A percentile compares a stretch with the other conserved stretches of the same genome.
phyloP scores from a whole-genome alignment of 495 filamentous ascomycete species.

The Tuber umbilicatum region DNA sequence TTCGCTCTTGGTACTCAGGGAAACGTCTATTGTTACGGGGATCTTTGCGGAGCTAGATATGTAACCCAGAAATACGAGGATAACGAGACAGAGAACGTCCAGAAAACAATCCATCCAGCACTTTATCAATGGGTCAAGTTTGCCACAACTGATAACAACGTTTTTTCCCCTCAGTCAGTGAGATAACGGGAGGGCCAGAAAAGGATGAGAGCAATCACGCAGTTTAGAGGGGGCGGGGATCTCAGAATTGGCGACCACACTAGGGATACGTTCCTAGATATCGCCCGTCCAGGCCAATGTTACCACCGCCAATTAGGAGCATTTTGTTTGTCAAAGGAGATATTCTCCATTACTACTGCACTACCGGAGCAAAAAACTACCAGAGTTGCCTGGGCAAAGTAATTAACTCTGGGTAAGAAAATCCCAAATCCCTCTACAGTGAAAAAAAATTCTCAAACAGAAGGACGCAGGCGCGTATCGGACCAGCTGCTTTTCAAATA shows the following conservation, averaged over 20 bases:
- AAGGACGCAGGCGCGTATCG: not conserved
- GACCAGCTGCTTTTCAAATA: not conserved
- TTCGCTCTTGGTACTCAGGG: not conserved
- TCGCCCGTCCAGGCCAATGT: not conserved
- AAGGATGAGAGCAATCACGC: not conserved
- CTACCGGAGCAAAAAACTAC: not conserved
- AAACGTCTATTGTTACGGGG: not conserved
- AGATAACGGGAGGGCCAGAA: not conserved
- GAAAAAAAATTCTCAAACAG: not conserved
- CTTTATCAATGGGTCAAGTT: not conserved
- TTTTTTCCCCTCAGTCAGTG: not conserved
- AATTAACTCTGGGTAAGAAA: not conserved
- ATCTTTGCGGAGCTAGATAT: not conserved
- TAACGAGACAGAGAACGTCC: conserved; percentile 15
- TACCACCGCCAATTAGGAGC: conserved; percentile 2
- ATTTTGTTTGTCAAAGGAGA: conserved; percentile 11
- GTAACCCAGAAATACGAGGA: conserved; percentile 8
- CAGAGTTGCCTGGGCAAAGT: not conserved
- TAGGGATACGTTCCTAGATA: not conserved
- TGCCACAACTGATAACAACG: not conserved
- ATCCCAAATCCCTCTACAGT: not conserved
- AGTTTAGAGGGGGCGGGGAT: not conserved
- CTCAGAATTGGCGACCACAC: not conserved
- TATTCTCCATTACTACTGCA: conserved; percentile 6
- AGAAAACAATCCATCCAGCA: conserved; percentile 13